These are phyloP conservation scores for Penicillium turbatum DNA, from an alignment of 495 filamentous ascomycete species.

Conservation along the genomic window DNA sequence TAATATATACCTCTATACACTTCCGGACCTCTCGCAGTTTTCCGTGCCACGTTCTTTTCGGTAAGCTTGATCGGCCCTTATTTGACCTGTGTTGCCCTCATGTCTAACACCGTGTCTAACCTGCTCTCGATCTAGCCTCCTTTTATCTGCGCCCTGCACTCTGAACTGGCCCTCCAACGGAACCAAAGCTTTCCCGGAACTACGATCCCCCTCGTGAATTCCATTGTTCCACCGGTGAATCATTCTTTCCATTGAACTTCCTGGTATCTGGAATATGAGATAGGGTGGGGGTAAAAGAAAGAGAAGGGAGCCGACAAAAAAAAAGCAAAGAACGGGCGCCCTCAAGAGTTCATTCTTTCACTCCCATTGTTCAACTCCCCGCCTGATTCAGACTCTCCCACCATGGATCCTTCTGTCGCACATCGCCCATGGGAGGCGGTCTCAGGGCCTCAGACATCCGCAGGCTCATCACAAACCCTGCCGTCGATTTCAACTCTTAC, in stretches of 20 bases:
- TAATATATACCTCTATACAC: background rate
- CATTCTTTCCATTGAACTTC: background rate
- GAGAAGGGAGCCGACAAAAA: too few relatives aligned
- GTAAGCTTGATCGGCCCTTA: background rate
- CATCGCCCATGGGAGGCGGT: conserved; percentile 43
- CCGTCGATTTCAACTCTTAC: conserved; percentile 48
- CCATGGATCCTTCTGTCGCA: conserved; percentile 40
- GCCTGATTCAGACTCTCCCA: conserved; percentile 5
- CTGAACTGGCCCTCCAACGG: background rate
- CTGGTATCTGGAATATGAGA: conserved; percentile 26
- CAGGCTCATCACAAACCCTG: conserved; percentile 41
- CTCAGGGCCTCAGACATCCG: conserved; percentile 35
- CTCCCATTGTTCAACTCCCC: background rate
- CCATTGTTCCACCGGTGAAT: background rate
- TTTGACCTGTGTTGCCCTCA: background rate
- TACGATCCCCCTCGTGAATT: too few relatives aligned
- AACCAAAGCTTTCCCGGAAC: too few relatives aligned
- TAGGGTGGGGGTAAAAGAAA: conserved; percentile 13
- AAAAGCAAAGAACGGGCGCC: background rate
- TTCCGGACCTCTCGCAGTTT: conserved; percentile 1
- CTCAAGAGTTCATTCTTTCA: conserved; percentile 11
- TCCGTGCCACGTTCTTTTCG: background rate
- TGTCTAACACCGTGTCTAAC: background rate
- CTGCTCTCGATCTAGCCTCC: background rate
- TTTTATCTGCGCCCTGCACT: background rate